These are phyloP conservation scores for Azolla pinnata DNA, from an alignment of 75 land plant genomes.

Conservation along the genomic window DNA sequence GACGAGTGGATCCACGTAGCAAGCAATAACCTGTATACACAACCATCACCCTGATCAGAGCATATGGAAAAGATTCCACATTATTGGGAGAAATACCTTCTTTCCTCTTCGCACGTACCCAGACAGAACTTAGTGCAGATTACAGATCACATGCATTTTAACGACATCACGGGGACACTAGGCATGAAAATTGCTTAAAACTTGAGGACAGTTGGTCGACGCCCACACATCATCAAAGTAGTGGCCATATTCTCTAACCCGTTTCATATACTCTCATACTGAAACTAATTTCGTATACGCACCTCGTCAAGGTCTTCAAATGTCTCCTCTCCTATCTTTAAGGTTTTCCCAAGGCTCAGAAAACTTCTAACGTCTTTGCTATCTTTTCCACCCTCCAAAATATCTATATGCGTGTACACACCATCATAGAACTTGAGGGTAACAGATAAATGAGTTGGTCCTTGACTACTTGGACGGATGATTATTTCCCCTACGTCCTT, in stretches of 20 bases:
- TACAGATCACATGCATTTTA: too few species aligned
- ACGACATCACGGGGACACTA: too few species aligned
- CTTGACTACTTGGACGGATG: slow-evolving; percentile 73
- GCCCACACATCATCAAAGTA: too few species aligned
- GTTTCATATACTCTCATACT: background rate
- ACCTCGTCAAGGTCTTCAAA: slow-evolving; percentile 98
- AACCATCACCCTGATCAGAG: too few species aligned
- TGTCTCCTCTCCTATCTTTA: slow-evolving; percentile 77
- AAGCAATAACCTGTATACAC: slow-evolving; percentile 90
- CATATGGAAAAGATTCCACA: too few species aligned
- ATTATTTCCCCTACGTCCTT: slow-evolving; percentile 91
- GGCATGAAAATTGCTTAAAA: too few species aligned
- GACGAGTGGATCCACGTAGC: slow-evolving; percentile 92
- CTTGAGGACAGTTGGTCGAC: too few species aligned
- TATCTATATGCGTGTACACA: slow-evolving; percentile 84
- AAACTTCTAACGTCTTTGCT: slow-evolving; percentile 75
- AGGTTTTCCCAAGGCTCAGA: slow-evolving; percentile 80
- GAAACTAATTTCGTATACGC: background rate
- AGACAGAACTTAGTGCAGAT: too few species aligned
- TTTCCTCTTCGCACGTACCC: too few species aligned
- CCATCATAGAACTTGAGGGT: slow-evolving; percentile 84
- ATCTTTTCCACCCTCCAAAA: slow-evolving; percentile 84
- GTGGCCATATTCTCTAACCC: too few species aligned
- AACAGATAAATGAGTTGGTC: slow-evolving; percentile 73
- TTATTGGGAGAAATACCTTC: too few species aligned